Percentiles rank a stretch among this genome's conserved stretches.
Evolutionary conservation across 176 grass and related monocot species (phyloP).

Genomic region (Aegilops longissima): DNA sequence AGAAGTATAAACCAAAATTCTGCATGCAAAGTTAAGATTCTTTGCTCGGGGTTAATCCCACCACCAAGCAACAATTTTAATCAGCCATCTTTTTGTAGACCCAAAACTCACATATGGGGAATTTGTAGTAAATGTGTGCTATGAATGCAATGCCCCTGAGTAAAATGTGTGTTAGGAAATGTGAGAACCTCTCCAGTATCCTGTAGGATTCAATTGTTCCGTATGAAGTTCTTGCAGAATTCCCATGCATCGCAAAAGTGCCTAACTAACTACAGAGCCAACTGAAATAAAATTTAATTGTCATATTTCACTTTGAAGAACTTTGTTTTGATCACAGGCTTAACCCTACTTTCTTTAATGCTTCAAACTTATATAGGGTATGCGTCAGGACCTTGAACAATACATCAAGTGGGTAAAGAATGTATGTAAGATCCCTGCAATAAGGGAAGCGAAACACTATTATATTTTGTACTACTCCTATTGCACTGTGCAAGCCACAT

Average conservation of each 20-base stretch:
- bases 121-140: conserved; percentile 3
- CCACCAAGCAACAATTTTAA: background rate
- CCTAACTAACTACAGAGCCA: background rate
- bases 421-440: conserved; percentile 27
- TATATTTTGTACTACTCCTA: background rate
- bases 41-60: background rate
- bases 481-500: background rate
- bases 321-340: background rate
- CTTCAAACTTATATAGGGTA: conserved; percentile 11
- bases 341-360: background rate
- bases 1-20: background rate
- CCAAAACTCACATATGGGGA: background rate
- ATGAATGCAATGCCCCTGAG: background rate
- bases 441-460: background rate
- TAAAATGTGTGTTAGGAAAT: background rate
- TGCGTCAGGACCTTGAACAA: background rate
- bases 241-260: background rate
- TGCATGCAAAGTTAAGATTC: background rate
- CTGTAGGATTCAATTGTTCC: background rate
- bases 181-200: background rate
- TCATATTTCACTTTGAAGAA: conserved; percentile 1
- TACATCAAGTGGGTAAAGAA: background rate
- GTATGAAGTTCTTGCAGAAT: background rate
- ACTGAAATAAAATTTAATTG: background rate
- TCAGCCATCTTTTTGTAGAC: background rate